Evolutionary conservation across 1,284 basidiomycete genomes (phyloP).

Genomic region (Tilletia horrida): DNA sequence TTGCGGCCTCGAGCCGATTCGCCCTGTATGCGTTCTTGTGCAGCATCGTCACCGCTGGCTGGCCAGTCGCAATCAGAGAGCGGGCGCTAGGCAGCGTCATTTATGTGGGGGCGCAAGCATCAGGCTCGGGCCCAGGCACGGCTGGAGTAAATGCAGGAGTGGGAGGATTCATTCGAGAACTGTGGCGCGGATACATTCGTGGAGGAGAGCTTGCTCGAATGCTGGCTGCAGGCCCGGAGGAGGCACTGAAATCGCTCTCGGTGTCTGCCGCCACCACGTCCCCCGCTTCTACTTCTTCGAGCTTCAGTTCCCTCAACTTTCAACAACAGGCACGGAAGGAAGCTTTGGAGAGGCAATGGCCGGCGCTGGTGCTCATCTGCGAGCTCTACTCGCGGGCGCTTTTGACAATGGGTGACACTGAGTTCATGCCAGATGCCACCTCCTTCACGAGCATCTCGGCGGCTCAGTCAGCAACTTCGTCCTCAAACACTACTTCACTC

Average conservation of each 20-base stretch:
- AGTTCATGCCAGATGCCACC: constrained; percentile 65
- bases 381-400: constrained; percentile 82
- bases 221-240: constrained; percentile 32
- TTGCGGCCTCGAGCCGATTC: constrained; percentile 36
- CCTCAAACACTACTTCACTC: neutral
- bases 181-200: constrained; percentile 51
- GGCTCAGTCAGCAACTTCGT: neutral
- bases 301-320: neutral
- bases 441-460: constrained; percentile 2
- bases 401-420: constrained; percentile 90
- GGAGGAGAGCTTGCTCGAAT: constrained; percentile 32
- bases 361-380: constrained; percentile 72
- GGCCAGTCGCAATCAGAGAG: constrained; percentile 37
- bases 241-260: constrained; percentile 26
- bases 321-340: neutral
- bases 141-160: constrained; percentile 6
- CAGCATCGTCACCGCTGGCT: constrained; percentile 35
- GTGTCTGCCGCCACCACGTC: constrained; percentile 18
- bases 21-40: constrained; percentile 45
- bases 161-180: constrained; percentile 42
- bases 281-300: too few species aligned
- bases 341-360: constrained; percentile 43
- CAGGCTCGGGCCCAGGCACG: constrained; percentile 4
- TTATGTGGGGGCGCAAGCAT: constrained; percentile 22
- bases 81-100: constrained; percentile 32